Percentiles rank a stretch among this genome's conserved stretches.
phyloP scores from a whole-genome alignment of 1,284 basidiomycete species.

The Boletus smithii region DNA sequence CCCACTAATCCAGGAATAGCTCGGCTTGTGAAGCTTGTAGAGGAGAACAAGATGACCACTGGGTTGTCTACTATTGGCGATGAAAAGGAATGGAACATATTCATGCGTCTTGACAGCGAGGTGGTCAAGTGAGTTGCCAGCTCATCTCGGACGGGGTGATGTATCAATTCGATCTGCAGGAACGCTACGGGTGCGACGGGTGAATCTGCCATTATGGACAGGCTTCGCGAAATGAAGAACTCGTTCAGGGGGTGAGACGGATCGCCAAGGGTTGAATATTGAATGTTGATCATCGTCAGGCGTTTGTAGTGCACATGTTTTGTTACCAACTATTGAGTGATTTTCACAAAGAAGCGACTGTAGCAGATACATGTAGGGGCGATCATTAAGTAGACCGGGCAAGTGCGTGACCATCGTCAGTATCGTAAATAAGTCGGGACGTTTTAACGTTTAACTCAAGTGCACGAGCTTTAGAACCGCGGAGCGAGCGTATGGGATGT shows the following conservation, averaged over 20 bases:
- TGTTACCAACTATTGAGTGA: no score
- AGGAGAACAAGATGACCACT: constrained; percentile 57
- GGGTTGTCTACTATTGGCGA: constrained; percentile 82
- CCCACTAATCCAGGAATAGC: constrained; percentile 56
- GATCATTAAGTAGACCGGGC: neutral
- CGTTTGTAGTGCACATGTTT: no score
- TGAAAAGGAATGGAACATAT: constrained; percentile 84
- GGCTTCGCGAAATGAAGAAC: constrained; percentile 83
- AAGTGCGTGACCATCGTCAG: neutral
- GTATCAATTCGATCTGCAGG: constrained; percentile 27
- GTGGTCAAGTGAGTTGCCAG: constrained; percentile 52
- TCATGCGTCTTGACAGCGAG: constrained; percentile 67
- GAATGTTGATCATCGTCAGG: no score
- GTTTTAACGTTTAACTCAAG: constrained; percentile 33
- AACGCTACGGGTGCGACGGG: constrained; percentile 44
- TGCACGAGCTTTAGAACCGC: constrained; percentile 67
- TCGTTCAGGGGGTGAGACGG: constrained; percentile 53
- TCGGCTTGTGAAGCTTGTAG: constrained; percentile 52
- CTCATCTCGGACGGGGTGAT: neutral
- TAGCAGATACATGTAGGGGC: neutral
- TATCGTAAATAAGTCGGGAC: constrained; percentile 5
- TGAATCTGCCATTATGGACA: constrained; percentile 63
- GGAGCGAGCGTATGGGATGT: constrained; percentile 83
- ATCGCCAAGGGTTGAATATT: no score
- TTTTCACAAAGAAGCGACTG: no score